Conservation (phyloP, 208 protist species). For the Crithidia bombi region DNA sequence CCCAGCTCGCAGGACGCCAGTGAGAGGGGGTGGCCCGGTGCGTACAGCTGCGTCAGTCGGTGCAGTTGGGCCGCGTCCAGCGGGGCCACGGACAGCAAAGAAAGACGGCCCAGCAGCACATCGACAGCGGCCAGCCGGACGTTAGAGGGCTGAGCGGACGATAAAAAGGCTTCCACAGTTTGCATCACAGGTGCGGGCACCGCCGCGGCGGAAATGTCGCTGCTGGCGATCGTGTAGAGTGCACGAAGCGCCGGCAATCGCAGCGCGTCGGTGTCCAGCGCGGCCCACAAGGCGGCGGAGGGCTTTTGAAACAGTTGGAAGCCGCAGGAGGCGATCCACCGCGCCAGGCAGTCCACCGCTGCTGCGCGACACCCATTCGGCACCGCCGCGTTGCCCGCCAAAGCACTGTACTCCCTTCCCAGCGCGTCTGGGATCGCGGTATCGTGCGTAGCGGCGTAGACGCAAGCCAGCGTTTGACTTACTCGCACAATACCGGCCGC, state of each 20-base stretch:
- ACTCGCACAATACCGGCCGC: conserved; percentile 24
- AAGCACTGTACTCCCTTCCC: conserved; percentile 15
- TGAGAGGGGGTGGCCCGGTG: conserved; percentile 25
- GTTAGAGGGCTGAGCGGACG: conserved; percentile 17
- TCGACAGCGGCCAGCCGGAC: conserved; percentile 28
- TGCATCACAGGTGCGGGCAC: conserved; percentile 33
- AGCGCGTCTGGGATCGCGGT: conserved; percentile 13
- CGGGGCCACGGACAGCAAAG: conserved; percentile 1
- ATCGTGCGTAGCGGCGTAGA: conserved; percentile 23
- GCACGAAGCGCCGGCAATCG: conserved; percentile 23
- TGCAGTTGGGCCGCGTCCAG: conserved; percentile 9
- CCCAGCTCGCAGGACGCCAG: conserved; percentile 29
- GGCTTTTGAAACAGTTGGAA: conserved; percentile 5
- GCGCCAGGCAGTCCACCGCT: conserved; percentile 26
- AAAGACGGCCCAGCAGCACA: conserved; percentile 22
- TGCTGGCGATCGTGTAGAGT: conserved; percentile 21
- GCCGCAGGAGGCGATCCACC: conserved; percentile 29
- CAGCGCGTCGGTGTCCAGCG: conserved; percentile 15
- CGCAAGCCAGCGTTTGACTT: conserved; percentile 21
- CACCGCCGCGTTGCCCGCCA: conserved; percentile 14
- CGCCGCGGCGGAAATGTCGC: conserved; percentile 14
- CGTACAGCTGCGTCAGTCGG: conserved; percentile 21
- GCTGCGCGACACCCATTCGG: conserved; percentile 24
- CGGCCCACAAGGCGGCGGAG: conserved; percentile 15
- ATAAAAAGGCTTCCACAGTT: conserved; percentile 24